These are phyloP conservation scores for Pharnaceum exiguum DNA, from an alignment of 148 eudicot species.

Conservation along the genomic window DNA sequence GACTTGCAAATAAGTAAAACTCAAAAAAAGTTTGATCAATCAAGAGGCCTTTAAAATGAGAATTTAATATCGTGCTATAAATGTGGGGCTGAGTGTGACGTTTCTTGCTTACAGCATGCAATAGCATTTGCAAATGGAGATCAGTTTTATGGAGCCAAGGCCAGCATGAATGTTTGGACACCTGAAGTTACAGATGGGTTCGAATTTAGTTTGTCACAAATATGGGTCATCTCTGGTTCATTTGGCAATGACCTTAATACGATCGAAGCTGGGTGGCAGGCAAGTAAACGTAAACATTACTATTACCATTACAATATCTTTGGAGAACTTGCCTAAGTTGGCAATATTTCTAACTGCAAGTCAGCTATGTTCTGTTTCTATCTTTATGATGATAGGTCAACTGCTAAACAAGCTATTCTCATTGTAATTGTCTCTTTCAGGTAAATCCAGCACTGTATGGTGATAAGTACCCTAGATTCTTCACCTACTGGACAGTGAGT, in stretches of 20 bases:
- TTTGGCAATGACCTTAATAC: slow-evolving; percentile 95
- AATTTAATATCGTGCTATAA: neutral
- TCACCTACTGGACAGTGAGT: slow-evolving; percentile 97
- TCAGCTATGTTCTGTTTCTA: neutral
- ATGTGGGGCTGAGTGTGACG: neutral
- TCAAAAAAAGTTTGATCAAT: too few relatives aligned
- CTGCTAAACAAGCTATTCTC: neutral
- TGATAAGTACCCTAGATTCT: slow-evolving; percentile 84
- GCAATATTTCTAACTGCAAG: neutral
- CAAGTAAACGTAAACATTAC: slow-evolving; percentile 21
- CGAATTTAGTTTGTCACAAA: slow-evolving; percentile 90
- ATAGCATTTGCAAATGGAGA: slow-evolving; percentile 86
- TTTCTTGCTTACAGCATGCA: slow-evolving; percentile 60
- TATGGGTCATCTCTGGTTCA: slow-evolving; percentile 91
- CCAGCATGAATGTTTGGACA: slow-evolving; percentile 93
- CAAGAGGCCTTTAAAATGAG: too few relatives aligned
- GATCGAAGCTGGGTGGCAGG: slow-evolving; percentile 99
- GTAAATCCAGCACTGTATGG: slow-evolving; percentile 91
- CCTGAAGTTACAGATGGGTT: slow-evolving; percentile 68
- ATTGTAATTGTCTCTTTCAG: slow-evolving; percentile 31
- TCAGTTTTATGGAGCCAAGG: slow-evolving; percentile 90
- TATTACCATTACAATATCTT: neutral
- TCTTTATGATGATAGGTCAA: neutral
- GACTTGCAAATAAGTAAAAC: too few relatives aligned
- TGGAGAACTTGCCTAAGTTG: neutral